Evolutionary conservation across 805 yeast species (phyloP).

Genomic region (Ogataea dorogensis): DNA sequence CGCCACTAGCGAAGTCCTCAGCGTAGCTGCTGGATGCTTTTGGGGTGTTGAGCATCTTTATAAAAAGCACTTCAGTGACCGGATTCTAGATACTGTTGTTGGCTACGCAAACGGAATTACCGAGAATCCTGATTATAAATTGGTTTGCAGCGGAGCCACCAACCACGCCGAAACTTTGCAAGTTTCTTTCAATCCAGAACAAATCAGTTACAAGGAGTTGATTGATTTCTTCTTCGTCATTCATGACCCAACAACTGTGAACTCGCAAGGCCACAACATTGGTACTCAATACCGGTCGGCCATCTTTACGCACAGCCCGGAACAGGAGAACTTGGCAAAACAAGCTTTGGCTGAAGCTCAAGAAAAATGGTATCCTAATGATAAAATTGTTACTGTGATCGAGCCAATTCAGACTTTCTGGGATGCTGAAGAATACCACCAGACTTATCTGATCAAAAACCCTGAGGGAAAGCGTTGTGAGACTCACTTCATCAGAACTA

Average conservation of each 20-base stretch:
- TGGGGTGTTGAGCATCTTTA: constrained; percentile 90
- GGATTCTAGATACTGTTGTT: constrained; percentile 73
- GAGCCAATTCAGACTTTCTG: constrained; percentile 68
- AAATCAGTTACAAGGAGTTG: constrained; percentile 57
- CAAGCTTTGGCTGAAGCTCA: constrained; percentile 55
- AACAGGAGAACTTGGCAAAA: constrained; percentile 42
- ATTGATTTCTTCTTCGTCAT: constrained; percentile 83
- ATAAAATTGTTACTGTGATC: constrained; percentile 66
- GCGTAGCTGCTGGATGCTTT: constrained; percentile 68
- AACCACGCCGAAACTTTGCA: constrained; percentile 82
- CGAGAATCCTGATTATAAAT: constrained; percentile 56
- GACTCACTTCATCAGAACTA: constrained; percentile 58
- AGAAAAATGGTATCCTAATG: constrained; percentile 67
- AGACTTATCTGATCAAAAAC: constrained; percentile 71
- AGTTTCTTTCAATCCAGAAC: constrained; percentile 71
- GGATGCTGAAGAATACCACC: constrained; percentile 97
- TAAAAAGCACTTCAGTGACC: constrained; percentile 65
- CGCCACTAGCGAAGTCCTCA: constrained; percentile 50
- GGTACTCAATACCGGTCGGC: constrained; percentile 93
- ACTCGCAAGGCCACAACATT: constrained; percentile 80
- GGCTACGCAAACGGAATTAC: constrained; percentile 85
- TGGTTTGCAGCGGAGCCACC: constrained; percentile 75
- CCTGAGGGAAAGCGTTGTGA: constrained; percentile 91
- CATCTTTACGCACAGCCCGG: constrained; percentile 59
- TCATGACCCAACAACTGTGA: constrained; percentile 89